Evolutionary conservation across 345 rosid species (phyloP), one percentile per base, ranked within the genome.

Genomic region (Arabidopsis thaliana): DNA sequence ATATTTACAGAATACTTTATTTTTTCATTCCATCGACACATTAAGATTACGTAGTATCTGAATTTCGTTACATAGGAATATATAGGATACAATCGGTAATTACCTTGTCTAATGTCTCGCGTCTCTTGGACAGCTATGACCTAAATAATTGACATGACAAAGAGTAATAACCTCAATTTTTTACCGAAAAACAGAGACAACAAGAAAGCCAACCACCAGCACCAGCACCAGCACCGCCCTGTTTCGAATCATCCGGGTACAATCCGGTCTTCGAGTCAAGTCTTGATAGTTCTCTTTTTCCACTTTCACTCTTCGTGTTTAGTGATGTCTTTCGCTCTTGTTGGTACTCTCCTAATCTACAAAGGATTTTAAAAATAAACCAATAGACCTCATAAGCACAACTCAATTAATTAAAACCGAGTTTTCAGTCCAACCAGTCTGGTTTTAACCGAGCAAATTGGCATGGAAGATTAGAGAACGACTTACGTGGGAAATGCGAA

Each of bases 401-500:
- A 53, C 42, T 46, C 7, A 22, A 51, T 34, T 16, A 16, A 16
- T 16, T 11, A 7, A 42, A 33, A 42, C 64, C 33, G 10, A 28
- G 45, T 44, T 46, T 36, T 11, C 1, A 49, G 42, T 76, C 24
- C 10, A 68, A 50, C 53, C 16, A 49, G 7, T 53, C 30, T 32
- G 45, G 25, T 22, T 73, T 2, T 22, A 37, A 45, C 38, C 1
- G 5, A 65, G 5, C 42, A 10, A 52, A 24, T 65, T 23, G 14
- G 40, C 36, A 37, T 40, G 2, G 6, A 62, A 38, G 32, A 7
- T 52, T 52, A 13, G 23, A 51, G n/a, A 52, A 52, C n/a, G 8
- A 65, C 80, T 77, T 58, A 78, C 81, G 51, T 50, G 48, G 76
- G 72, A 58, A 71, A 78, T 65, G 77, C 76, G 33, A 78, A 78